Percentiles rank a stretch among this genome's conserved stretches.
Conservation (phyloP, 495 filamentous ascomycete species). For the Neurospora sp. region DNA sequence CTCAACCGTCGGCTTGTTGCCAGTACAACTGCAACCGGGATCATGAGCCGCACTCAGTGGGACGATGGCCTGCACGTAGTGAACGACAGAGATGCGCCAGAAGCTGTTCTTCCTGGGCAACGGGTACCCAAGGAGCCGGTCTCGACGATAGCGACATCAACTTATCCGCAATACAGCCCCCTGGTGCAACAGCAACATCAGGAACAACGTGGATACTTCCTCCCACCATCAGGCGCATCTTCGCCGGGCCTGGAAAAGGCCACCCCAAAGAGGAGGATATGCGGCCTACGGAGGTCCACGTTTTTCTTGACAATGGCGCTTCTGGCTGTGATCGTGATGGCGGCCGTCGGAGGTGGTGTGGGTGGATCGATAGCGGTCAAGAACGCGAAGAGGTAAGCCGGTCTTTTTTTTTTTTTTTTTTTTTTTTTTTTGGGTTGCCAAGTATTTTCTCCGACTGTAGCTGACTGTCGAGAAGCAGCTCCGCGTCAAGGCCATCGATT, state of each 20-base stretch:
- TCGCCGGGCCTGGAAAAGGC: background rate
- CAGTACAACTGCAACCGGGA: background rate
- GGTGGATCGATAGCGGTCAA: constrained; percentile 6
- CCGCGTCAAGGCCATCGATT: background rate
- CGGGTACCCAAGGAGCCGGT: background rate
- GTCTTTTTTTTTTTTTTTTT: background rate
- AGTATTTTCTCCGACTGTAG: background rate
- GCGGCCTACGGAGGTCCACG: background rate
- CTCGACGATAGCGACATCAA: background rate
- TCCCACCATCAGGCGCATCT: background rate
- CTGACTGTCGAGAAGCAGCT: background rate
- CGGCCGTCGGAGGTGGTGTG: constrained; percentile 5
- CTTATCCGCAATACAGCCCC: background rate
- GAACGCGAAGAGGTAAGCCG: constrained; percentile 3
- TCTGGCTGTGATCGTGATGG: background rate
- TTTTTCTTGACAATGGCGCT: background rate
- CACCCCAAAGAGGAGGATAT: background rate
- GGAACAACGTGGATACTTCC: background rate
- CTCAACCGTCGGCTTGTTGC: background rate
- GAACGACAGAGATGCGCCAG: background rate
- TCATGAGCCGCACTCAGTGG: background rate
- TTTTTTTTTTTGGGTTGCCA: background rate
- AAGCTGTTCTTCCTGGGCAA: background rate
- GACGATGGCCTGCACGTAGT: background rate
- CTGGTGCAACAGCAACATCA: background rate